Evolutionary conservation across 257 asterid species (phyloP).

Genomic region (Capsicum pubescens): DNA sequence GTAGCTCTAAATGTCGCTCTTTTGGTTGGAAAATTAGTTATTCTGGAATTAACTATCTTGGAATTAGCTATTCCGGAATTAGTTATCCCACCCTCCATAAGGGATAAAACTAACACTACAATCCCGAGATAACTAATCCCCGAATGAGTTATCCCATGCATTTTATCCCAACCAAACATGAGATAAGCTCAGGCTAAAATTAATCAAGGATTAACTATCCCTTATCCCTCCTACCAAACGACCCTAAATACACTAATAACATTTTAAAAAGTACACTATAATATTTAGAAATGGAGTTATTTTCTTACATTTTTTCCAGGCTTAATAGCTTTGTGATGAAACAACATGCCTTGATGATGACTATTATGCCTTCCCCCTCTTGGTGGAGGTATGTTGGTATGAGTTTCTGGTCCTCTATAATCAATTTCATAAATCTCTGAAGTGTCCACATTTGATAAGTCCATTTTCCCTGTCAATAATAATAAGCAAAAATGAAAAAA

Average conservation of each 20-base stretch:
- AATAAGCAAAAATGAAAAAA: too few species aligned
- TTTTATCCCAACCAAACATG: too few species aligned
- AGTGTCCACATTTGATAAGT: conserved; percentile 31
- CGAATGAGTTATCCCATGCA: too few species aligned
- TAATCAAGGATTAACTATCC: too few species aligned
- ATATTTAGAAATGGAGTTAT: neutral
- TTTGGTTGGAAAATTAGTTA: neutral
- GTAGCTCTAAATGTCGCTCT: neutral
- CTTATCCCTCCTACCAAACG: too few species aligned
- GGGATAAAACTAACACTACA: too few species aligned
- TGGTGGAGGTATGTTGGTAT: conserved; percentile 57
- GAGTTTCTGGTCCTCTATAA: conserved; percentile 65
- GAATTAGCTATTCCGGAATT: too few species aligned
- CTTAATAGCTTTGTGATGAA: conserved; percentile 31
- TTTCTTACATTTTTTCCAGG: conserved; percentile 36
- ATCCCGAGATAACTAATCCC: too few species aligned
- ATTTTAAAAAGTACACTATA: neutral
- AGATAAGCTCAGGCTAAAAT: too few species aligned
- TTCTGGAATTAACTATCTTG: too few species aligned
- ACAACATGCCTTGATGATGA: conserved; percentile 15
- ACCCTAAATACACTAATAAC: neutral
- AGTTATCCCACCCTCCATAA: too few species aligned
- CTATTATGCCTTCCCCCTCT: conserved; percentile 37
- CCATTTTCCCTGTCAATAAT: neutral
- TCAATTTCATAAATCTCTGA: conserved; percentile 51